These are phyloP conservation scores for Brassica carinata DNA, from an alignment of 345 rosid species.

Conservation along the genomic window DNA sequence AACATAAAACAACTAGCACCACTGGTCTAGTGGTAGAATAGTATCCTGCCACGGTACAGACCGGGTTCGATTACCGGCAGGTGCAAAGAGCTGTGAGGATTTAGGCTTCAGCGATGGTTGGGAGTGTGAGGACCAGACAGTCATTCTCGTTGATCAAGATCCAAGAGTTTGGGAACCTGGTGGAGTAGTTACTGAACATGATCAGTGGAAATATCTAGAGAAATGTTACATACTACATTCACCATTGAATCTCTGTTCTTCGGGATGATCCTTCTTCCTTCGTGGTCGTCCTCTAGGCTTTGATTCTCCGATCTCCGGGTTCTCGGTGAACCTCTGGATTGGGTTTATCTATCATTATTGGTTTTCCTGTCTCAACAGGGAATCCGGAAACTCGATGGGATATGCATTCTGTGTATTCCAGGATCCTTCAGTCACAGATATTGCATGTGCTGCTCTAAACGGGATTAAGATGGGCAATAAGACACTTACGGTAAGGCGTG, in stretches of 20 bases:
- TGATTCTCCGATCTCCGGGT: too few species aligned
- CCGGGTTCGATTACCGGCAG: constrained; percentile 56
- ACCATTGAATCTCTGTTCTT: too few species aligned
- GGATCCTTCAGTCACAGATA: constrained; percentile 93
- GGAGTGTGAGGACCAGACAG: neutral
- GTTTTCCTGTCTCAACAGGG: constrained; percentile 46
- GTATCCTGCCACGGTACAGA: constrained; percentile 78
- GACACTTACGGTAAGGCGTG: constrained; percentile 94
- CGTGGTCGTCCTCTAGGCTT: too few species aligned
- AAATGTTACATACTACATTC: too few species aligned
- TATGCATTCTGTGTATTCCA: constrained; percentile 93
- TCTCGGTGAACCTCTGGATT: too few species aligned
- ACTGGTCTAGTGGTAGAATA: constrained; percentile 90
- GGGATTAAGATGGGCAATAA: constrained; percentile 99
- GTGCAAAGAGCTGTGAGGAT: neutral
- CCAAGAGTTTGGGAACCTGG: too few species aligned
- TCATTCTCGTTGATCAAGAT: too few species aligned
- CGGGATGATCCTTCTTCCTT: too few species aligned
- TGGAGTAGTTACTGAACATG: too few species aligned
- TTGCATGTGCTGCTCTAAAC: constrained; percentile 92
- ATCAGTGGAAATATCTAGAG: too few species aligned
- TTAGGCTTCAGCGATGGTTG: neutral
- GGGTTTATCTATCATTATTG: too few species aligned
- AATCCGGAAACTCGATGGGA: constrained; percentile 95
- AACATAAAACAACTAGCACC: constrained; percentile 43